Evolutionary conservation across 2,329 filamentous ascomycete species (phyloP).

Genomic region (Aspergillus neoniger): DNA sequence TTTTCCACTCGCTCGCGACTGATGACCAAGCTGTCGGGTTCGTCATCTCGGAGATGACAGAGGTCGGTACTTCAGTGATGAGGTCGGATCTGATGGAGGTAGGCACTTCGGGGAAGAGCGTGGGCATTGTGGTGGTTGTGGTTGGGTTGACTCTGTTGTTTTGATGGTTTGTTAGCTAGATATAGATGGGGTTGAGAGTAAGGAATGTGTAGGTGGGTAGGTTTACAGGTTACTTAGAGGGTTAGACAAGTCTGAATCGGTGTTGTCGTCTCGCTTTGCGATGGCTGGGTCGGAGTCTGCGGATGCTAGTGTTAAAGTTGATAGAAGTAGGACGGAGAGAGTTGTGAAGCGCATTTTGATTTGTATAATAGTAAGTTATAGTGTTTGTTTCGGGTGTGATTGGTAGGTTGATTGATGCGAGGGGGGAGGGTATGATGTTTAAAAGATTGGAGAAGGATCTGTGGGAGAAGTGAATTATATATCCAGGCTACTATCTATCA

Average conservation of each 20-base stretch:
- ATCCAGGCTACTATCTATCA: neutral
- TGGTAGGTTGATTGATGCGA: neutral
- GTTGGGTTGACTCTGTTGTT: neutral
- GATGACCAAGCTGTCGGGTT: constrained; percentile 24
- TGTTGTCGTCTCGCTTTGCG: neutral
- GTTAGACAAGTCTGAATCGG: neutral
- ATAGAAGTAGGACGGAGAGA: neutral
- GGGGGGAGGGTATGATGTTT: neutral
- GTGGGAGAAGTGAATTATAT: neutral
- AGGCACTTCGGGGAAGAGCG: constrained; percentile 8
- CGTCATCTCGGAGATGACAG: constrained; percentile 22
- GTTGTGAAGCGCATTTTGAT: neutral
- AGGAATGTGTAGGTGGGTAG: too few relatives aligned
- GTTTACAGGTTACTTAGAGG: neutral
- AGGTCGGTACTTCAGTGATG: constrained; percentile 30
- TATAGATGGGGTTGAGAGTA: neutral
- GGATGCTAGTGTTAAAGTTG: neutral
- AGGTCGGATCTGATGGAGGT: constrained; percentile 28
- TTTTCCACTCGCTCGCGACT: constrained; percentile 24
- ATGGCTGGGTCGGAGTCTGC: neutral
- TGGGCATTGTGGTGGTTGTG: neutral
- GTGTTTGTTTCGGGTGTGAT: neutral
- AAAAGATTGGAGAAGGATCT: neutral
- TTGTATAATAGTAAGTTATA: neutral
- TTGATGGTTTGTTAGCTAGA: neutral